phyloP scores from a whole-genome alignment of 2,329 filamentous ascomycete genomes.

The Chaetomium sp. region DNA sequence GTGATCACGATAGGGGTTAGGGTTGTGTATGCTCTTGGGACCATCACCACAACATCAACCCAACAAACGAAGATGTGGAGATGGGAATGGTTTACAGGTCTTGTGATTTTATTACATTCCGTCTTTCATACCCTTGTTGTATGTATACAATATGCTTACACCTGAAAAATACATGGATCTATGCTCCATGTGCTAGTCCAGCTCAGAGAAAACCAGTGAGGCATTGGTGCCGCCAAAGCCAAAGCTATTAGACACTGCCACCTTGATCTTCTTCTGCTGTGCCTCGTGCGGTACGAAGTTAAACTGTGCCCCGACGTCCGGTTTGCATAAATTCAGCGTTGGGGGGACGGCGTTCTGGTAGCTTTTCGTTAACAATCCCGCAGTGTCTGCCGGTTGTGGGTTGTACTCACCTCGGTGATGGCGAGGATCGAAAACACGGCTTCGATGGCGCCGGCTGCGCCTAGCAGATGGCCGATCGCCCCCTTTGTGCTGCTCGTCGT shows the following conservation, averaged over 20 bases:
- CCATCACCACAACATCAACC: neutral
- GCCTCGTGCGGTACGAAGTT: conserved; percentile 79
- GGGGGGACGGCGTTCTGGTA: conserved; percentile 75
- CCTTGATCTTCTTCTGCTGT: conserved; percentile 69
- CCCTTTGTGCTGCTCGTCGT: conserved; percentile 94
- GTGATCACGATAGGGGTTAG: conserved; percentile 31
- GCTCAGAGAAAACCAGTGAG: conserved; percentile 72
- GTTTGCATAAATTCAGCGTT: conserved; percentile 76
- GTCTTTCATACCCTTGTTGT: neutral
- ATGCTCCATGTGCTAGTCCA: conserved; percentile 24
- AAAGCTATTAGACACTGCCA: conserved; percentile 92
- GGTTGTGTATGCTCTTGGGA: conserved; percentile 1
- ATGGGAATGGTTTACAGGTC: neutral
- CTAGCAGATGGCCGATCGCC: conserved; percentile 86
- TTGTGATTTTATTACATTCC: neutral
- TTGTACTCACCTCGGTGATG: conserved; percentile 66
- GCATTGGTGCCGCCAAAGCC: conserved; percentile 98
- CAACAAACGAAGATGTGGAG: neutral
- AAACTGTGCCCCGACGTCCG: conserved; percentile 70
- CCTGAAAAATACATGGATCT: neutral
- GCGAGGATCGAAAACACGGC: conserved; percentile 82
- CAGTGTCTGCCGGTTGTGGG: no score
- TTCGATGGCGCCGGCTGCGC: conserved; percentile 88
- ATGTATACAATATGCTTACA: neutral
- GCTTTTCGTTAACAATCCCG: neutral